Evolutionary conservation across 306 rosid genomes (phyloP), one percentile per base, ranked within the genome.

Genomic region (Sophora flavescens): DNA sequence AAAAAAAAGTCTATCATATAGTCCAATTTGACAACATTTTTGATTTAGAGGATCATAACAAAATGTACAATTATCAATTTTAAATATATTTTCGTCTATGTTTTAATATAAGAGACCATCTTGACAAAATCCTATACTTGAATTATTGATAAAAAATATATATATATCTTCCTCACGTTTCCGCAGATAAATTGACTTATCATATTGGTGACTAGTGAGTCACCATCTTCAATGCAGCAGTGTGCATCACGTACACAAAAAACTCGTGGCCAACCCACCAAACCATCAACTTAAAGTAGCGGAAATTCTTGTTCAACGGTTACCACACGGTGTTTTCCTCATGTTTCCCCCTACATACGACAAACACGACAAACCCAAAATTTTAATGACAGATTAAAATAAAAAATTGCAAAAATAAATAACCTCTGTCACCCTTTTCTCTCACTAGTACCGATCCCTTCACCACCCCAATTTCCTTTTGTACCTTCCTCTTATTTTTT

Each of bases 251-350:
- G 88, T 48, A 60, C 56, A 33, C 1, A 42, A 1, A 9, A 42
- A 39, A 62, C 33, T 62, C 68, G 85, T 72, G 60, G 42, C 8
- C 41, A 47, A 48, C 68, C 71, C 6, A 39, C 15, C 59, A 10
- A 50, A 70, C 1, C 52, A 9, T 8, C 6, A 32, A 66, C 62
- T 72, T 68, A 58, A 44, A 63, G 28, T 38, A 6, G 41, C n/a
- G 68, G 51, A 83, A 80, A 17, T 62, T 68, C 58, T 87, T 63
- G 83, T 93, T 88, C 93, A 88, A 89, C 93, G 91, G 90, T 85
- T 81, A 45, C 84, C 39, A 82, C 84, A 81, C 85, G 84, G 82
- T 84, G 80, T 82, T 76, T 84, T 72, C 7, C 3, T 71, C 76
- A 18, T 81, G 79, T 41, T 79, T 62, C 84, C 17, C 51, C 72